phyloP scores from a whole-genome alignment of 140 eudicot species.

The Ambrosia hybrid region DNA sequence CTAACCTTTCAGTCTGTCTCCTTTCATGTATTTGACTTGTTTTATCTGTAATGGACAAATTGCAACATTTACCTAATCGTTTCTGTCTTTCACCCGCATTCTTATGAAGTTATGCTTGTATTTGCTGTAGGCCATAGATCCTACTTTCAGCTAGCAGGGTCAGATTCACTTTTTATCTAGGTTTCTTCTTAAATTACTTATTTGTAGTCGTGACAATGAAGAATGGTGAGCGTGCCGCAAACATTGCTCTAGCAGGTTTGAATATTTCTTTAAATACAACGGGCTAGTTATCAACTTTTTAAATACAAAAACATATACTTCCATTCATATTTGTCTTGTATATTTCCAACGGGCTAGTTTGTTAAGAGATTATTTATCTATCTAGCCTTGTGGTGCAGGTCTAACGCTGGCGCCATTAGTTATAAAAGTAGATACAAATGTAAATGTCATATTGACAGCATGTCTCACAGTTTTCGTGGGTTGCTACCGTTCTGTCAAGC shows the following conservation, averaged over 20 bases:
- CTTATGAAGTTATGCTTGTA: slow-evolving; percentile 17
- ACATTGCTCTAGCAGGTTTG: slow-evolving; percentile 79
- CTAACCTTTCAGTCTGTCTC: neutral
- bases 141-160: slow-evolving; percentile 10
- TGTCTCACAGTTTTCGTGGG: slow-evolving; percentile 89
- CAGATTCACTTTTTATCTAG: slow-evolving; percentile 25
- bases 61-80: slow-evolving; percentile 1
- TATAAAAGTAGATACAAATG: slow-evolving; percentile 82
- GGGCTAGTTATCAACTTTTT: neutral
- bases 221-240: slow-evolving; percentile 79
- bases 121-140: slow-evolving; percentile 23
- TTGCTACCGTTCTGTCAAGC: slow-evolving; percentile 94
- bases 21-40: neutral
- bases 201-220: slow-evolving; percentile 44
- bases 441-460: slow-evolving; percentile 90
- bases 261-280: no score
- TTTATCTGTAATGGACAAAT: slow-evolving; percentile 1
- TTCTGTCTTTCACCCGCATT: slow-evolving; percentile 12
- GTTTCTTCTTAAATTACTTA: slow-evolving; percentile 23
- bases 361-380: no score
- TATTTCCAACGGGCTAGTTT: no score
- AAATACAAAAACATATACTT: slow-evolving; percentile 1
- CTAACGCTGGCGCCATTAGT: slow-evolving; percentile 83
- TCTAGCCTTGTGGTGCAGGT: slow-evolving; percentile 41
- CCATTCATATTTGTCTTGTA: slow-evolving; percentile 2